These are phyloP conservation scores for Fraxinus albicans DNA, from an alignment of 305 asterid species.

Conservation along the genomic window DNA sequence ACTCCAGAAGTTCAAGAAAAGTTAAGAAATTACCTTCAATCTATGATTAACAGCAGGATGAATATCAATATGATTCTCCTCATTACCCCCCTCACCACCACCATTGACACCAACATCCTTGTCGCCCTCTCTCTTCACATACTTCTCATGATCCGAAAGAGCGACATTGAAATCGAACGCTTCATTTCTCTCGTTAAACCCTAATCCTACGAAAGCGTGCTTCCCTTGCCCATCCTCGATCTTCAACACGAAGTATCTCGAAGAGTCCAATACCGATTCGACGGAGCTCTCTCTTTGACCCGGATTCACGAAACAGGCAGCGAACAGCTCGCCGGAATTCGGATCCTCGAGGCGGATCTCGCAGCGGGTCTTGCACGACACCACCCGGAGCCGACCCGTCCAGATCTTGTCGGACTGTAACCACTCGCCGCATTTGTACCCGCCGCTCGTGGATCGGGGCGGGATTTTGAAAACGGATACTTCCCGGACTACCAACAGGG, in stretches of 20 bases:
- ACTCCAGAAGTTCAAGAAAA: background rate
- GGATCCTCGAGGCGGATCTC: conserved; percentile 99
- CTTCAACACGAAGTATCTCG: conserved; percentile 76
- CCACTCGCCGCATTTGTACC: conserved; percentile 98
- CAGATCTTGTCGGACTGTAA: conserved; percentile 97
- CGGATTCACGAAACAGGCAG: conserved; percentile 79
- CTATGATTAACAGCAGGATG: conserved; percentile 95
- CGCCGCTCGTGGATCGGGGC: conserved; percentile 89
- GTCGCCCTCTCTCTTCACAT: conserved; percentile 69
- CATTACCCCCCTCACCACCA: conserved; percentile 43
- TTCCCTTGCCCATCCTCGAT: conserved; percentile 83
- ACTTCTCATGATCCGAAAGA: conserved; percentile 81
- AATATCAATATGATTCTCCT: conserved; percentile 63
- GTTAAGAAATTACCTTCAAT: conserved; percentile 54
- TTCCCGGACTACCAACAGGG: conserved; percentile 88
- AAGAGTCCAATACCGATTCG: conserved; percentile 75
- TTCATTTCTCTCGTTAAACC: conserved; percentile 76
- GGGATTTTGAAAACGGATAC: conserved; percentile 91
- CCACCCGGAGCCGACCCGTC: conserved; percentile 88
- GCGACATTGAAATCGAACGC: conserved; percentile 91
- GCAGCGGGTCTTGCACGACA: conserved; percentile 72
- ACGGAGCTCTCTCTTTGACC: conserved; percentile 79
- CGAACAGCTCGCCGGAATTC: conserved; percentile 81
- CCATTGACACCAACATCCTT: conserved; percentile 47
- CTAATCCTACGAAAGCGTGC: conserved; percentile 75